Conservation (phyloP, 2,329 filamentous ascomycete species). For the Alternaria sp. region DNA sequence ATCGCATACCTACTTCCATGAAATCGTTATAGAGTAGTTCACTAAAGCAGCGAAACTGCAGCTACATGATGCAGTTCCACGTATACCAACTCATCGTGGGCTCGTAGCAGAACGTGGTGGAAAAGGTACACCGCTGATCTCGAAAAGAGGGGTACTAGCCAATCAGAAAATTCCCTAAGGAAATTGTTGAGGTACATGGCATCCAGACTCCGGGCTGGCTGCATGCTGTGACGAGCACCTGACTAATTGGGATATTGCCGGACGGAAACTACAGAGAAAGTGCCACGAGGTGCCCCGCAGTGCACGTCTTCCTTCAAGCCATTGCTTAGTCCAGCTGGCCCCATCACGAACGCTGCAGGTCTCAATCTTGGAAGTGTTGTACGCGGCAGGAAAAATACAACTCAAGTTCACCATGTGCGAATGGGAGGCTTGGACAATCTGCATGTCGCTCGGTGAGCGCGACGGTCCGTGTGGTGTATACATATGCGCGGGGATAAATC, state of each 20-base stretch:
- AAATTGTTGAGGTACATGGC: slow-evolving; percentile 40
- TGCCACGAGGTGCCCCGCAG: slow-evolving; percentile 24
- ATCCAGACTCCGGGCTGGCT: slow-evolving; percentile 31
- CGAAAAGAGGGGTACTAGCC: slow-evolving; percentile 39
- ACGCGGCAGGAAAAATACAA: slow-evolving; percentile 24
- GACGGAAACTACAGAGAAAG: slow-evolving; percentile 26
- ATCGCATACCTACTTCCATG: slow-evolving; percentile 12
- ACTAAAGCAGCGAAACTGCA: slow-evolving; percentile 12
- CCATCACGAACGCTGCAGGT: slow-evolving; percentile 6
- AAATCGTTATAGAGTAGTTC: neutral
- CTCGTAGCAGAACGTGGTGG: slow-evolving; percentile 29
- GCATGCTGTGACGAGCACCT: slow-evolving; percentile 46
- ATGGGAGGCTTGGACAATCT: slow-evolving; percentile 25
- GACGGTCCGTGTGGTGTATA: slow-evolving; percentile 34
- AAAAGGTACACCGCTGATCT: slow-evolving; percentile 38
- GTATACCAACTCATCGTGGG: slow-evolving; percentile 44
- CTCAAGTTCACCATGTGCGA: slow-evolving; percentile 21
- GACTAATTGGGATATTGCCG: slow-evolving; percentile 34
- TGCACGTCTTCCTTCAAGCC: slow-evolving; percentile 15
- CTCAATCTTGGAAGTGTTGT: slow-evolving; percentile 5
- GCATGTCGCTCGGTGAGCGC: slow-evolving; percentile 28
- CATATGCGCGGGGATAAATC: slow-evolving; percentile 21
- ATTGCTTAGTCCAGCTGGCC: neutral
- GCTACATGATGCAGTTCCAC: slow-evolving; percentile 12
- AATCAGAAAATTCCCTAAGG: slow-evolving; percentile 36